Evolutionary conservation across 2,329 filamentous ascomycete species (phyloP).

Genomic region (Uncinocarpus reesii): DNA sequence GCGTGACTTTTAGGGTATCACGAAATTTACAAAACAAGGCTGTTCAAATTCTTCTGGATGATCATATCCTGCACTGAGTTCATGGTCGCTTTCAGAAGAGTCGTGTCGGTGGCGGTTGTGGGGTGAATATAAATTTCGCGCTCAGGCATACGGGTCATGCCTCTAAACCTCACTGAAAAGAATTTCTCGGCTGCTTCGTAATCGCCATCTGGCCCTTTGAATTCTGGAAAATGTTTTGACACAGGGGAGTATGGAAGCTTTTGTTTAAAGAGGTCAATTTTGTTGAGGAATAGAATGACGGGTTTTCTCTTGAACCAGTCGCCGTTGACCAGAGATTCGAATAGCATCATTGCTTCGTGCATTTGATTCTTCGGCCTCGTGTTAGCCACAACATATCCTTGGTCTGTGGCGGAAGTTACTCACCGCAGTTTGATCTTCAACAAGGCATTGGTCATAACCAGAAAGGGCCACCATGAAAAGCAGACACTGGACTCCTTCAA

Average conservation of each 20-base stretch:
- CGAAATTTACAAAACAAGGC: conserved; percentile 53
- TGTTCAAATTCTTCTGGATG: conserved; percentile 71
- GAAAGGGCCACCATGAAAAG: conserved; percentile 92
- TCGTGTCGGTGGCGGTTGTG: conserved; percentile 55
- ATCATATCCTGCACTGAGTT: conserved; percentile 78
- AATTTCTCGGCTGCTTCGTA: conserved; percentile 68
- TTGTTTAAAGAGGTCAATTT: conserved; percentile 74
- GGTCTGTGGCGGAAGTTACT: conserved; percentile 32
- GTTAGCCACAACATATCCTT: conserved; percentile 14
- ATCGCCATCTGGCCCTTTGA: conserved; percentile 59
- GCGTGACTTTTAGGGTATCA: conserved; percentile 7
- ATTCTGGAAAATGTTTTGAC: conserved; percentile 67
- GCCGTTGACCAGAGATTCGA: conserved; percentile 75
- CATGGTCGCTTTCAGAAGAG: conserved; percentile 78
- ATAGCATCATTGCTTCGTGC: conserved; percentile 79
- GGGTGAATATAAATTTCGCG: conserved; percentile 51
- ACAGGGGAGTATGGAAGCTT: conserved; percentile 64
- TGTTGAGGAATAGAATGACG: conserved; percentile 77
- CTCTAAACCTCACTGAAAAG: conserved; percentile 70
- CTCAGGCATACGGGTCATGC: conserved; percentile 55
- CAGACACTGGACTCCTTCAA: conserved; percentile 85
- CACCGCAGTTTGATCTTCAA: conserved; percentile 93
- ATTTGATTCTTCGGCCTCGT: conserved; percentile 61
- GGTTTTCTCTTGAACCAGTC: conserved; percentile 77
- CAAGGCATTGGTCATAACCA: conserved; percentile 89